Conservation (phyloP, 805 yeast genomes). For the Dipodascus albidus region DNA sequence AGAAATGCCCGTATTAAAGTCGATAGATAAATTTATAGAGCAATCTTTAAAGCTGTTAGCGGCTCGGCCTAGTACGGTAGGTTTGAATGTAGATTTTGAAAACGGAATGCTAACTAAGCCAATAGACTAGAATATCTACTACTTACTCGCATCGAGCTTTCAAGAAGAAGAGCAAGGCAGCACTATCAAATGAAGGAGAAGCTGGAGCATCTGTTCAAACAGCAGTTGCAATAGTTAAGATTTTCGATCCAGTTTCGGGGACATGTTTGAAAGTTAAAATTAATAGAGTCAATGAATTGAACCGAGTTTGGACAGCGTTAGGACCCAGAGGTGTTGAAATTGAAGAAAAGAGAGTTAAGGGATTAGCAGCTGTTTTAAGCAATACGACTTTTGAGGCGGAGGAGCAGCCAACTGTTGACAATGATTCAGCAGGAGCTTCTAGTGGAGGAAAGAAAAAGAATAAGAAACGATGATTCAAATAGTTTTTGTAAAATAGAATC, state of each 20-base stretch:
- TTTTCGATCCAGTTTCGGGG: constrained; percentile 55
- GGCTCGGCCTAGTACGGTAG: constrained; percentile 31
- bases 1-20: constrained; percentile 11
- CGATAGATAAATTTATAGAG: constrained; percentile 33
- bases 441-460: constrained; percentile 16
- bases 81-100: constrained; percentile 5
- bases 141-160: constrained; percentile 28
- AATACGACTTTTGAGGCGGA: constrained; percentile 9
- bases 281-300: constrained; percentile 57
- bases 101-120: neutral
- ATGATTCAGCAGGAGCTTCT: constrained; percentile 1
- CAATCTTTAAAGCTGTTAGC: constrained; percentile 31
- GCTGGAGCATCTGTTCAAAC: constrained; percentile 17
- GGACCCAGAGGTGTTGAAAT: constrained; percentile 34
- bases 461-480: constrained; percentile 10
- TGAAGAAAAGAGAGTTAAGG: constrained; percentile 13
- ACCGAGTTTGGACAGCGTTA: constrained; percentile 56
- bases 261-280: constrained; percentile 48
- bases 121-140: constrained; percentile 20
- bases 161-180: constrained; percentile 18
- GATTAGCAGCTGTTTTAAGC: constrained; percentile 23
- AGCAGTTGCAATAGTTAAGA: constrained; percentile 38
- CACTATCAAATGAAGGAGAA: constrained; percentile 10
- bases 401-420: constrained; percentile 3
- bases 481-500: neutral